Base-by-base conservation (phyloP, 1,284 basidiomycete species). In the Phlebopus sp. region DNA sequence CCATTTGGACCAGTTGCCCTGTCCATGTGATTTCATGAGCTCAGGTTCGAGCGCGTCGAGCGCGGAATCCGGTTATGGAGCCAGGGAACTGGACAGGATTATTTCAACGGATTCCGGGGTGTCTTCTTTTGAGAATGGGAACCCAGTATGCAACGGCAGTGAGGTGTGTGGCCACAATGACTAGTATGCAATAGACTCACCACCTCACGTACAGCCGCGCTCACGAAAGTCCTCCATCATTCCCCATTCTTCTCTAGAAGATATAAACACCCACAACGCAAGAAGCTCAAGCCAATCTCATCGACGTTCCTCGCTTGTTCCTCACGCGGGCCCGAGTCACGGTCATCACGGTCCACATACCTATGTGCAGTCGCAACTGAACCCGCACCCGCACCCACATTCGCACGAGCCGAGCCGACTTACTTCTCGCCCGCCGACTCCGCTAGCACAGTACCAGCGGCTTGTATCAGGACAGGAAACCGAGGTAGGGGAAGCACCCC, bases 381-480 rank as follows among this genome's bases (percentile, higher is more conserved):
- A n/a, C n/a, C n/a, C n/a, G n/a, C n/a, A n/a, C n/a, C n/a, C n/a
- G 29, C 39, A 44, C 11, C 44, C 41, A 15, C 39, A 42, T 37
- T 23, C 39, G 21, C 50, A n/a, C 11, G 3, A 17, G 13, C 43
- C 43, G 18, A 51, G 56, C 7, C 52, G 52, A 2, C 44, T 46
- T 23, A 13, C 51, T 3, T 63, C 62, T 14, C 52, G 50, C 11
- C 55, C 63, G 2, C 47, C 63, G 8, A 59, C 59, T 2, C 59
- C 60, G 8, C 23, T 59, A 3, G 64, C 69, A 38, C 75, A 75
- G 55, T 89, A 82, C 56, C 77, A 79, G 54, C 71, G 84, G 40
- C 72, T 88, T 11, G 74, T 87, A 37, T 75, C 78, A 3, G 86
- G 85, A 5, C 75, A 82, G 58, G 81, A 83, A 63, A 80, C 76